These are phyloP conservation scores for Penicillium lagena DNA, from an alignment of 495 filamentous ascomycete species.

Conservation along the genomic window DNA sequence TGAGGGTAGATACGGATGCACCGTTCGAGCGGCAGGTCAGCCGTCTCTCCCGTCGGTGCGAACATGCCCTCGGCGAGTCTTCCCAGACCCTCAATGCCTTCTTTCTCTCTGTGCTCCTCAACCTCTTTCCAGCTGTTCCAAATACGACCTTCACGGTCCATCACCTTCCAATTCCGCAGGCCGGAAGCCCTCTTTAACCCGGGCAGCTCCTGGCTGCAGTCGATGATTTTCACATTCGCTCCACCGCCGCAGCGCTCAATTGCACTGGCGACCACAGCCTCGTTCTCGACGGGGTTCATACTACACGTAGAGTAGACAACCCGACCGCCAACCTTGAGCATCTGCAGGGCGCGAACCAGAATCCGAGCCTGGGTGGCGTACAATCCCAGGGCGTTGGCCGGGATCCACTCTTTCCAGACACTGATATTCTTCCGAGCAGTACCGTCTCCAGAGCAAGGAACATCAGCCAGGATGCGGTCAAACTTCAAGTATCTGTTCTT, in stretches of 20 bases:
- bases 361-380: conserved; percentile 82
- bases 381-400: conserved; percentile 75
- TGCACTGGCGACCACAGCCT: conserved; percentile 80
- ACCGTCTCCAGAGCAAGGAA: conserved; percentile 94
- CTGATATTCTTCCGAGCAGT: conserved; percentile 85
- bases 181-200: conserved; percentile 69
- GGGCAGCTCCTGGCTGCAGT: conserved; percentile 71
- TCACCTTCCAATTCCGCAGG: conserved; percentile 73
- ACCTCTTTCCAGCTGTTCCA: conserved; percentile 77
- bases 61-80: conserved; percentile 79
- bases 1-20: conserved; percentile 94
- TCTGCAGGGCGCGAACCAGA: conserved; percentile 85
- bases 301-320: conserved; percentile 97
- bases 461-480: conserved; percentile 92
- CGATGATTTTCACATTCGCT: conserved; percentile 73
- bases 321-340: conserved; percentile 90
- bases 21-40: conserved; percentile 68
- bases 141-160: conserved; percentile 70
- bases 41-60: conserved; percentile 53
- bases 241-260: conserved; percentile 86
- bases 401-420: conserved; percentile 92
- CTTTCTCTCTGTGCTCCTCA: conserved; percentile 50
- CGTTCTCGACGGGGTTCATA: conserved; percentile 96
- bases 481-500: conserved; percentile 83
- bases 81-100: conserved; percentile 51